These are phyloP conservation scores for Cladophialophora bantiana DNA, from an alignment of 2,329 filamentous ascomycete species.

Conservation along the genomic window DNA sequence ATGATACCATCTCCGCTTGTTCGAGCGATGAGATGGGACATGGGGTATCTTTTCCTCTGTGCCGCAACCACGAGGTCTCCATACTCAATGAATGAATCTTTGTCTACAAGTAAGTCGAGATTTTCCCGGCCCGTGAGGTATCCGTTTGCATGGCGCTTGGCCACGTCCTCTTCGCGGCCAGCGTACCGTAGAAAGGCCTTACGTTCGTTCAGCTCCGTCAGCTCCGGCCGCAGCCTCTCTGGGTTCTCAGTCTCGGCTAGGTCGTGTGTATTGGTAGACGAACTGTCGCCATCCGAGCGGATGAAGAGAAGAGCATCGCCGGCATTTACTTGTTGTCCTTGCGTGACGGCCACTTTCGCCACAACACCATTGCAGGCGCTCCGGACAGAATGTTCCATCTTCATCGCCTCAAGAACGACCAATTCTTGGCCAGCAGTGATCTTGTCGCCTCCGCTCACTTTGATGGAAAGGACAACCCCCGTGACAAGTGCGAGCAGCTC, in stretches of 20 bases:
- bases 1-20: slow-evolving; percentile 36
- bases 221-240: slow-evolving; percentile 33
- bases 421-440: slow-evolving; percentile 36
- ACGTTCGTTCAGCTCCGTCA: slow-evolving; percentile 35
- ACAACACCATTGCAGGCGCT: slow-evolving; percentile 33
- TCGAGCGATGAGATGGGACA: slow-evolving; percentile 35
- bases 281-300: slow-evolving; percentile 29
- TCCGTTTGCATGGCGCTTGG: slow-evolving; percentile 35
- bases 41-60: slow-evolving; percentile 33
- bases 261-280: slow-evolving; percentile 30
- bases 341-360: slow-evolving; percentile 32
- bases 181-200: slow-evolving; percentile 34
- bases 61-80: slow-evolving; percentile 35
- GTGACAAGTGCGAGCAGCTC: slow-evolving; percentile 32
- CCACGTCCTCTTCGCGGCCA: slow-evolving; percentile 31
- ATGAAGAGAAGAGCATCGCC: slow-evolving; percentile 34
- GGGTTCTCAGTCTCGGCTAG: slow-evolving; percentile 30
- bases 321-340: slow-evolving; percentile 35
- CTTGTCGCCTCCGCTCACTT: slow-evolving; percentile 34
- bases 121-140: slow-evolving; percentile 35
- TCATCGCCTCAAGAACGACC: slow-evolving; percentile 35
- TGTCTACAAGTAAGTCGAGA: slow-evolving; percentile 34
- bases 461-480: slow-evolving; percentile 33
- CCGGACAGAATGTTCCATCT: slow-evolving; percentile 37
- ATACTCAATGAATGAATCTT: slow-evolving; percentile 33